Percentiles rank a stretch among this genome's conserved stretches.
Evolutionary conservation across 1,284 basidiomycete genomes (phyloP).

Genomic region (Thelephora terrestris): DNA sequence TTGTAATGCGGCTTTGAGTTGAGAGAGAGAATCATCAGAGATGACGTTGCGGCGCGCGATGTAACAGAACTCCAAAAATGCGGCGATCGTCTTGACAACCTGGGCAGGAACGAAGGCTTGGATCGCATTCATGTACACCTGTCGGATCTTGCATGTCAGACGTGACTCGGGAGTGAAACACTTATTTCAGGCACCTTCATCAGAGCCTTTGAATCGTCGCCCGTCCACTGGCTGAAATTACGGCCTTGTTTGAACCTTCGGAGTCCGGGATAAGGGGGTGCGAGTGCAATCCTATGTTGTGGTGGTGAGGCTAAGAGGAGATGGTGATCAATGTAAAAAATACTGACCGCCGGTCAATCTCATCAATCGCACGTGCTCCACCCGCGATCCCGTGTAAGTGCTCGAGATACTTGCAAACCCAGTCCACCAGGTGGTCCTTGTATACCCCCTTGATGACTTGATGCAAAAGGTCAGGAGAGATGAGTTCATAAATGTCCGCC

Average conservation of each 20-base stretch:
- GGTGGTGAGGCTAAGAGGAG: not conserved
- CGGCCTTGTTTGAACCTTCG: conserved; percentile 5
- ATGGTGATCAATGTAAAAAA: not conserved
- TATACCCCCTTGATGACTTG: conserved; percentile 21
- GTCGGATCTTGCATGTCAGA: conserved; percentile 1
- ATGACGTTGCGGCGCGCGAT: conserved; percentile 4
- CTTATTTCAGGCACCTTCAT: conserved; percentile 7
- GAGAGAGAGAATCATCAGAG: not conserved
- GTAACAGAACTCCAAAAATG: conserved; percentile 16
- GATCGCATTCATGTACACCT: conserved; percentile 18
- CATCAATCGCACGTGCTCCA: conserved; percentile 7
- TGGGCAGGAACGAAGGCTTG: conserved; percentile 7
- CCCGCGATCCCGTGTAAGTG: conserved; percentile 5
- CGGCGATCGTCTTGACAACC: conserved; percentile 11
- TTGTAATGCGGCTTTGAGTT: not conserved
- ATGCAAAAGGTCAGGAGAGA: conserved; percentile 19
- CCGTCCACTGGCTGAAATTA: conserved; percentile 9
- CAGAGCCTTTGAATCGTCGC: conserved; percentile 8
- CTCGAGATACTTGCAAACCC: conserved; percentile 12
- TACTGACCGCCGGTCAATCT: conserved; percentile 14
- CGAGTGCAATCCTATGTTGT: conserved; percentile 5
- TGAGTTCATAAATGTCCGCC: conserved; percentile 17
- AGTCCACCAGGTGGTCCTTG: conserved; percentile 19
- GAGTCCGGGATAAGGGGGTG: conserved; percentile 7
- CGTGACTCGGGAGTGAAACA: conserved; percentile 1